Percentiles rank a stretch among this genome's conserved stretches.
Conservation (phyloP, 2,329 filamentous ascomycete genomes). For the Cytospora paraplurivora region DNA sequence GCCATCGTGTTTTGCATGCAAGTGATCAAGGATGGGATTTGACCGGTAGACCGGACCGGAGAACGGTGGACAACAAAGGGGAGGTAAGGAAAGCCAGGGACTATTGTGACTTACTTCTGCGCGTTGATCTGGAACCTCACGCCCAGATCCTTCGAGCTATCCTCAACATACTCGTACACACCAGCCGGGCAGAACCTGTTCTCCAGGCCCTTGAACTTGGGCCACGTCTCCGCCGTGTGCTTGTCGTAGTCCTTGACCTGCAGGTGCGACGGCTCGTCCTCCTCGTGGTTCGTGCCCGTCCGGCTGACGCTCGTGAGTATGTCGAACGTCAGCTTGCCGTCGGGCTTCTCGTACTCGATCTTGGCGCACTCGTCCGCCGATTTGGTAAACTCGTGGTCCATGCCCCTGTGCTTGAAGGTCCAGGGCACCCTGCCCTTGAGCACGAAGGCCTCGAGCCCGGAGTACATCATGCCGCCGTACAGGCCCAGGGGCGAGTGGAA, state of each 20-base stretch:
- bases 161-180: conserved; percentile 97
- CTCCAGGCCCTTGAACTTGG: conserved; percentile 87
- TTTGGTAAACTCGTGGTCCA: conserved; percentile 79
- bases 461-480: conserved; percentile 89
- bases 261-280: conserved; percentile 95
- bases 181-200: conserved; percentile 96
- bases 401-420: conserved; percentile 83
- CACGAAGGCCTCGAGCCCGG: conserved; percentile 86
- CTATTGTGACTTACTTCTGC: conserved; percentile 75
- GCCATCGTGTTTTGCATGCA: conserved; percentile 29
- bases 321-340: conserved; percentile 93
- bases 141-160: conserved; percentile 80
- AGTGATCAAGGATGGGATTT: not conserved
- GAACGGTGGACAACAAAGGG: not conserved
- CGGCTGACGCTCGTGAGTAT: conserved; percentile 93
- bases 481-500: conserved; percentile 88
- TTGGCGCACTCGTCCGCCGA: conserved; percentile 76
- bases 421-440: conserved; percentile 85
- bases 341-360: conserved; percentile 96
- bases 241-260: conserved; percentile 95
- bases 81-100: not conserved
- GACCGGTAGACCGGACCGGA: not conserved
- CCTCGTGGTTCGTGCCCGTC: conserved; percentile 97
- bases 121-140: conserved; percentile 97
- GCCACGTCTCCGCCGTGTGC: conserved; percentile 81